A percentile compares a stretch with the other conserved stretches of the same genome.
Evolutionary conservation across 331 rosid species (phyloP).

Genomic region (Arachis monticola): DNA sequence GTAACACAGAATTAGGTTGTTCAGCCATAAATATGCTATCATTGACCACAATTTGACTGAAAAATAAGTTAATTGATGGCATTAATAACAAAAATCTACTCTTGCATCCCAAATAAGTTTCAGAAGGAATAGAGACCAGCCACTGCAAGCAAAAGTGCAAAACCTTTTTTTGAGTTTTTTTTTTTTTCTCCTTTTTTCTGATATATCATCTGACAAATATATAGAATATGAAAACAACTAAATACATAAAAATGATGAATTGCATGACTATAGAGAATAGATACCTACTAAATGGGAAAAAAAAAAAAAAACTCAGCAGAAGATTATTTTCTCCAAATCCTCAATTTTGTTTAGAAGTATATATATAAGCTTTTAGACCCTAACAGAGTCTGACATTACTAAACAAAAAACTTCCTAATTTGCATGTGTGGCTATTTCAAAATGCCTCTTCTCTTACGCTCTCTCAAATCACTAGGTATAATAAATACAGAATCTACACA

Average conservation of each 20-base stretch:
- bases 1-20: not conserved
- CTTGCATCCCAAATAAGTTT: constrained; percentile 8
- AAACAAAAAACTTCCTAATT: constrained; percentile 34
- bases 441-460: constrained; percentile 51
- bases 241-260: constrained; percentile 30
- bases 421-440: constrained; percentile 44
- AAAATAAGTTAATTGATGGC: not conserved
- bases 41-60: too few relatives aligned
- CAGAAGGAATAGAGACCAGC: not conserved
- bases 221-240: constrained; percentile 20
- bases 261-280: constrained; percentile 47
- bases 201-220: constrained; percentile 30
- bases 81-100: not conserved
- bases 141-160: not conserved
- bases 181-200: not conserved
- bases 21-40: not conserved
- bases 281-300: constrained; percentile 37
- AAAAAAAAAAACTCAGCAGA: constrained; percentile 10
- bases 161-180: not conserved
- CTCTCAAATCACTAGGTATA: constrained; percentile 60
- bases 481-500: constrained; percentile 76
- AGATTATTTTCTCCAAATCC: constrained; percentile 49
- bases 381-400: constrained; percentile 23
- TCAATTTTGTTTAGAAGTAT: constrained; percentile 46
- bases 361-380: constrained; percentile 52